Conservation (phyloP, 1,139 yeast genomes). For the Eremothecium sinecaudum region DNA sequence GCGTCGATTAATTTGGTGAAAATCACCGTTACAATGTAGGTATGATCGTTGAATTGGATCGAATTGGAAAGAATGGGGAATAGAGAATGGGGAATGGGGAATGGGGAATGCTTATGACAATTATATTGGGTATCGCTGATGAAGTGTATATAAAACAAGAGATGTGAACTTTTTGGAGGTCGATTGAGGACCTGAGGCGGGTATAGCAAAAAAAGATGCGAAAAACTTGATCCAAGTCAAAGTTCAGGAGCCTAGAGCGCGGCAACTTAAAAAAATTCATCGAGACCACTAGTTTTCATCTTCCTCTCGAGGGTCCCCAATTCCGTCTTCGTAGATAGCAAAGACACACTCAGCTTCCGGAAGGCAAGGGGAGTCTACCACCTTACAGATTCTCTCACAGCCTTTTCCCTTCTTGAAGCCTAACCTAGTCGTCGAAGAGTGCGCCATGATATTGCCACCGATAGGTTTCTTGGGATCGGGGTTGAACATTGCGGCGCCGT, state of each 20-base stretch:
- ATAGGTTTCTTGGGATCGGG: conserved; percentile 99
- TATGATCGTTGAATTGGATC: no score
- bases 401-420: conserved; percentile 85
- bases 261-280: no score
- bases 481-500: conserved; percentile 78
- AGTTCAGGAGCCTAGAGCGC: no score
- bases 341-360: conserved; percentile 94
- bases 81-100: no score
- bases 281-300: conserved; percentile 34
- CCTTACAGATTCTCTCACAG: conserved; percentile 86
- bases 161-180: no score
- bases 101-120: no score
- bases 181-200: background rate
- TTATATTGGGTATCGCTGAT: no score
- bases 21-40: no score
- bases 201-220: background rate
- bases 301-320: conserved; percentile 87
- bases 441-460: conserved; percentile 97
- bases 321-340: conserved; percentile 94
- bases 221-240: background rate
- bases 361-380: conserved; percentile 84
- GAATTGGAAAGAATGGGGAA: no score
- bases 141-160: no score
- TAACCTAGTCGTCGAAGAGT: conserved; percentile 86
- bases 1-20: no score